phyloP scores from a whole-genome alignment of 768 basidiomycete species.

The Russula compacta region DNA sequence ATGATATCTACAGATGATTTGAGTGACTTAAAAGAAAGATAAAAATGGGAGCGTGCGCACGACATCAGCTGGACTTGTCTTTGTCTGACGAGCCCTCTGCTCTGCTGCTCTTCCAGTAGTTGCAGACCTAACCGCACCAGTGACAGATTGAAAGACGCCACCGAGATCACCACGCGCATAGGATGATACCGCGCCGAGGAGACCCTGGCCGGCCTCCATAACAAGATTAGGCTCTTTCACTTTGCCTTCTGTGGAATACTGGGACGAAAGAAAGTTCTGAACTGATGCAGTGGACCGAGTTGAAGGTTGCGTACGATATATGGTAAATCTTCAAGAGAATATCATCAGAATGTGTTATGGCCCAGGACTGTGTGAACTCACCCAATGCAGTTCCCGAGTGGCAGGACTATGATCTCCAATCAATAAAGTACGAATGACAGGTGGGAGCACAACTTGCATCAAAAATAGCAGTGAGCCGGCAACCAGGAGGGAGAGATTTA shows the following conservation, averaged over 20 bases:
- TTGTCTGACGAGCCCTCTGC: slow-evolving; percentile 39
- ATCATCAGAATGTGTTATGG: background rate
- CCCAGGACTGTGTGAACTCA: slow-evolving; percentile 11
- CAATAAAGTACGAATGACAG: background rate
- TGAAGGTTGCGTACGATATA: slow-evolving; percentile 23
- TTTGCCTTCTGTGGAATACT: slow-evolving; percentile 94
- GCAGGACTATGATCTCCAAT: slow-evolving; percentile 29
- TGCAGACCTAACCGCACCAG: slow-evolving; percentile 66
- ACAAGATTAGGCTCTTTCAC: slow-evolving; percentile 90
- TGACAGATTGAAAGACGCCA: slow-evolving; percentile 65
- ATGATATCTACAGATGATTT: slow-evolving; percentile 52
- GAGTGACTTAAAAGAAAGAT: background rate
- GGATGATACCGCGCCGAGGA: slow-evolving; percentile 67
- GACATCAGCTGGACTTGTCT: slow-evolving; percentile 83
- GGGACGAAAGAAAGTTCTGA: background rate
- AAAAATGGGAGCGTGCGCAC: slow-evolving; percentile 37
- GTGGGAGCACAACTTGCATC: slow-evolving; percentile 33
- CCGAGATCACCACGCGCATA: slow-evolving; percentile 76
- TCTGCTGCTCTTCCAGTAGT: slow-evolving; percentile 60
- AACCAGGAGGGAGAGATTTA: slow-evolving; percentile 51
- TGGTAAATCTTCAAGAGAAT: slow-evolving; percentile 27
- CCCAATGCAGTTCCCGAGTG: slow-evolving; percentile 42
- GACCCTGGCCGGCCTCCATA: slow-evolving; percentile 78
- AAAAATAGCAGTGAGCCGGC: slow-evolving; percentile 55
- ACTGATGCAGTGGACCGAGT: background rate